Base-by-base conservation (phyloP, 257 asterid species). In the Nicotiana knightiana region DNA sequence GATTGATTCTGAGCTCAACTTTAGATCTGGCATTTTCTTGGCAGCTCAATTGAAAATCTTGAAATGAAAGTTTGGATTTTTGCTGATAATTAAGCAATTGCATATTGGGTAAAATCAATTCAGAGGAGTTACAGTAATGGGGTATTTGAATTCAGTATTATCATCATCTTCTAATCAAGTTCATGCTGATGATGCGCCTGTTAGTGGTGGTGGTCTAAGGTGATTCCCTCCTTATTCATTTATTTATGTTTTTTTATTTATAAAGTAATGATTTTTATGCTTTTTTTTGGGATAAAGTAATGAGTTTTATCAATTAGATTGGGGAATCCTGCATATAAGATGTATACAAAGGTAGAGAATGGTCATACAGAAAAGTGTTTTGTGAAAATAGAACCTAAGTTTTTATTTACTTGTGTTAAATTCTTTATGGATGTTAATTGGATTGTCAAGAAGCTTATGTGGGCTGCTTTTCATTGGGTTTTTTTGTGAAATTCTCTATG, bases 151-250 rank as follows among this genome's bases (percentile, higher is more conserved):
- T 89, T 92, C 97, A 10, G 97, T 89, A 54, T 85, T 96, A 86
- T 90, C 97, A 8, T 89, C 94, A 37, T 85, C 97, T 58, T 82
- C 94, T 21, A 91, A 91, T 90, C 93, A 92, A 85, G 81, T 82
- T 76, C 92, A 84, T 80, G 93, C 88, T 28, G 97, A 91, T 76
- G 94, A 91, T 64, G 96, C 96, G 10, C 97, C 97, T 0, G 99
- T 92, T 79, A 96, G 97, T 85, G 99, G 99, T 67, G 97, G 99
- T 30, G 99, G 99, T 73, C 93, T 91, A 57, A 96, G 99, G 98
- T 94, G 85, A 86, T 82, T 35, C 59, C 43, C 83, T 78, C 68
- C 6, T 15, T 5, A 11, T 46, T 46, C 1, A 0, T 39, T 70
- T 46, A 24, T 37, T 37, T 37, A 37, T 37, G 46, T 9, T 37